Percentiles rank a stretch among this genome's conserved stretches.
Conservation (phyloP, 2,329 filamentous ascomycete genomes). For the Colletotrichum somersetense region DNA sequence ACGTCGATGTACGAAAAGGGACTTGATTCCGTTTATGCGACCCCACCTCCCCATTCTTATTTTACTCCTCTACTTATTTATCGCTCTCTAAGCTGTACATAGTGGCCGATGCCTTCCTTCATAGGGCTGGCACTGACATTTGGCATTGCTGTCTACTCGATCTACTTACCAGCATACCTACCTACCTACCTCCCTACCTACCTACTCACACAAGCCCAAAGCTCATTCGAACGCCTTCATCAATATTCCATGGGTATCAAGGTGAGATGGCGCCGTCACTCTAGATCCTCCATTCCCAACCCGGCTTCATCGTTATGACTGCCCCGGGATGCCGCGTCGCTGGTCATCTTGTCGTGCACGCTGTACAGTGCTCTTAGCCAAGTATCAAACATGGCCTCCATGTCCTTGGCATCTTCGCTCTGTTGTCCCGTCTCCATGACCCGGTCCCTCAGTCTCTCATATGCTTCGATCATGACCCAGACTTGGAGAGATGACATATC, state of each 20-base stretch:
- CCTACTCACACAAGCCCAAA: background rate
- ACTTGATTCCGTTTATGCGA: background rate
- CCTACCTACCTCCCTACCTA: slow-evolving; percentile 1
- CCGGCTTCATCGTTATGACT: slow-evolving; percentile 47
- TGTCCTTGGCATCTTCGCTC: slow-evolving; percentile 46
- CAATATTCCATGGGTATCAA: slow-evolving; percentile 2
- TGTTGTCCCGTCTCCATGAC: slow-evolving; percentile 51
- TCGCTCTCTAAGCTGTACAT: too few species aligned
- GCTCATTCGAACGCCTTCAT: background rate
- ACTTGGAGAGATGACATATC: slow-evolving; percentile 63
- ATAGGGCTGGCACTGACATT: background rate
- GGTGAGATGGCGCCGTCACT: slow-evolving; percentile 1
- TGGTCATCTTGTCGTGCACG: slow-evolving; percentile 58
- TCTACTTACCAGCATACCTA: background rate
- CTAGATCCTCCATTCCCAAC: slow-evolving; percentile 21
- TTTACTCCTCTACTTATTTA: background rate
- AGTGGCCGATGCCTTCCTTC: background rate
- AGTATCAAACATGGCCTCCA: slow-evolving; percentile 61
- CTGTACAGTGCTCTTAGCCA: slow-evolving; percentile 64
- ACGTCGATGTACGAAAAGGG: background rate
- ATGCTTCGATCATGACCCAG: slow-evolving; percentile 71
- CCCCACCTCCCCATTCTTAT: background rate
- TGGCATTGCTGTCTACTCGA: background rate
- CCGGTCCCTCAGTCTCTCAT: slow-evolving; percentile 65
- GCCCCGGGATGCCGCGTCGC: slow-evolving; percentile 44